These are phyloP conservation scores for Suillus sp. DNA, from an alignment of 768 basidiomycete genomes.

Conservation along the genomic window DNA sequence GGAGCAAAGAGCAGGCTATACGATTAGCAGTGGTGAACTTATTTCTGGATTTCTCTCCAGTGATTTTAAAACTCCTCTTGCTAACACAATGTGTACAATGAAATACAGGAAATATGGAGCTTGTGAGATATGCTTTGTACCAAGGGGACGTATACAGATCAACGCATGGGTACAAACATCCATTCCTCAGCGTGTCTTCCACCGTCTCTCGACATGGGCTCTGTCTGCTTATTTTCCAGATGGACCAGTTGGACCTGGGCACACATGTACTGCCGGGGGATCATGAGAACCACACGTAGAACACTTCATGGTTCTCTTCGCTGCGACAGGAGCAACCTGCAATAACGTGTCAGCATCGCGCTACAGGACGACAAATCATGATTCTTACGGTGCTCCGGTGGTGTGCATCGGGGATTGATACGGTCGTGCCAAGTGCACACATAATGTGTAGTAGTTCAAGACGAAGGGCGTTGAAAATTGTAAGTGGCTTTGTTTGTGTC, in stretches of 20 bases:
- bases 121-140: background rate
- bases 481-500: background rate
- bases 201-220: background rate
- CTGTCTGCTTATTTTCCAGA: background rate
- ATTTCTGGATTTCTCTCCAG: background rate
- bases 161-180: background rate
- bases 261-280: conserved; percentile 6
- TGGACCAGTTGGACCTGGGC: conserved; percentile 8
- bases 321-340: conserved; percentile 1
- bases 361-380: background rate
- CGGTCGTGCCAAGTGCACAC: background rate
- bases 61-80: background rate
- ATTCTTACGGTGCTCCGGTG: background rate
- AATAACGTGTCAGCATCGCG: background rate
- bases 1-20: background rate
- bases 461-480: background rate
- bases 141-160: background rate
- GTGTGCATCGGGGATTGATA: background rate
- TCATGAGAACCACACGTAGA: conserved; percentile 12
- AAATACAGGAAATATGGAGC: background rate
- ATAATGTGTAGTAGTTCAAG: background rate
- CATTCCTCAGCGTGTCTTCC: background rate
- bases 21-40: conserved; percentile 4
- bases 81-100: background rate
- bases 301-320: conserved; percentile 5